Conservation (phyloP, 1,139 yeast species). For the Kodamaea derodonti region DNA sequence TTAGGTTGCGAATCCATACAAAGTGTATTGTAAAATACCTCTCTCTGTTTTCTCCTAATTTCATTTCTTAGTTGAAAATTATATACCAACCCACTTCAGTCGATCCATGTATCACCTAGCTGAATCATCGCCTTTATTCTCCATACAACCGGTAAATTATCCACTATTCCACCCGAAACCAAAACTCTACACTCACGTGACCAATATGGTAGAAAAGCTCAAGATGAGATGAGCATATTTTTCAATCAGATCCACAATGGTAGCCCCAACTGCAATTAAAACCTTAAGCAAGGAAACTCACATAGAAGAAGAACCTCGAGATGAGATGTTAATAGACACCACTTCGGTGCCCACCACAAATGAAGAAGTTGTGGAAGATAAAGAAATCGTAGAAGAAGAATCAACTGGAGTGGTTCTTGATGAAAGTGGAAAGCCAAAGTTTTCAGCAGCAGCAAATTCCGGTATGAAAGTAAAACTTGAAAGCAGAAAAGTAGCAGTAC, state of each 20-base stretch:
- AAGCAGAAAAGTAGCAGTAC: constrained; percentile 85
- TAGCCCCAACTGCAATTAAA: constrained; percentile 69
- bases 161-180: no score
- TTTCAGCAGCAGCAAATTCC: constrained; percentile 66
- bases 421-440: constrained; percentile 86
- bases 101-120: no score
- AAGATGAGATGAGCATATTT: constrained; percentile 4
- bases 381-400: constrained; percentile 22
- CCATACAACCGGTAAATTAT: no score
- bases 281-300: constrained; percentile 10
- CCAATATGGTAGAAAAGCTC: background rate
- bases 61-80: no score
- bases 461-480: constrained; percentile 76
- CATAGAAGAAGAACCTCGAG: constrained; percentile 16
- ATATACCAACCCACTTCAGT: no score
- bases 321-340: constrained; percentile 66
- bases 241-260: constrained; percentile 37
- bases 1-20: no score
- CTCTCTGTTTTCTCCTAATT: no score
- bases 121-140: no score
- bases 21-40: no score
- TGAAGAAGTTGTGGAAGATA: constrained; percentile 19
- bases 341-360: constrained; percentile 31
- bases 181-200: constrained; percentile 41
- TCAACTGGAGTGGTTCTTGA: constrained; percentile 65